phyloP scores from a whole-genome alignment of 1,139 yeast genomes.

The Geotrichum reessii region DNA sequence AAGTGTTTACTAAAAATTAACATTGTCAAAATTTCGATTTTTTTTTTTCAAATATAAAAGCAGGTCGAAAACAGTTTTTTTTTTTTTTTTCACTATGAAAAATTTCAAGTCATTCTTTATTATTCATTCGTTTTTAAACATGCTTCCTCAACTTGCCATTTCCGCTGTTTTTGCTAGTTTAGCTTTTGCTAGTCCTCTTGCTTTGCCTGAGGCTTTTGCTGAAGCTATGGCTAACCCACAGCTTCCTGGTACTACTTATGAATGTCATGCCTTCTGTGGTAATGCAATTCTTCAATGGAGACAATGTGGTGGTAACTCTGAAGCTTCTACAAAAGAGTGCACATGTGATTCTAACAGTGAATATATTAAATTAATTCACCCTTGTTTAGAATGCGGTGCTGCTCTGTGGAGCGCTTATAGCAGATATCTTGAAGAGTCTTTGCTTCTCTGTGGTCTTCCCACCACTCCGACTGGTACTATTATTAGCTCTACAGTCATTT shows the following conservation, averaged over 20 bases:
- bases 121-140: neutral
- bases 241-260: conserved; percentile 15
- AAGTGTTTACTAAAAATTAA: no score
- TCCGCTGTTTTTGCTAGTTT: neutral
- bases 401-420: conserved; percentile 17
- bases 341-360: neutral
- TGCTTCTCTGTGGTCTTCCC: conserved; percentile 1
- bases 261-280: neutral
- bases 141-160: neutral
- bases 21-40: no score
- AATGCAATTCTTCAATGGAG: neutral
- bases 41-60: no score
- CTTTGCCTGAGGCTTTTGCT: conserved; percentile 19
- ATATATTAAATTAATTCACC: neutral
- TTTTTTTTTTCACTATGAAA: neutral
- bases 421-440: conserved; percentile 4
- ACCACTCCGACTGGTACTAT: neutral
- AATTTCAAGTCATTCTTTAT: neutral
- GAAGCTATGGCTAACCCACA: conserved; percentile 19
- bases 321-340: neutral
- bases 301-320: conserved; percentile 1
- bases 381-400: conserved; percentile 16
- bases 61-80: no score
- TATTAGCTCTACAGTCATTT: neutral
- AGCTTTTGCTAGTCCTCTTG: conserved; percentile 10